phyloP scores from a whole-genome alignment of 140 eudicot species.

The Anethum foeniculum region DNA sequence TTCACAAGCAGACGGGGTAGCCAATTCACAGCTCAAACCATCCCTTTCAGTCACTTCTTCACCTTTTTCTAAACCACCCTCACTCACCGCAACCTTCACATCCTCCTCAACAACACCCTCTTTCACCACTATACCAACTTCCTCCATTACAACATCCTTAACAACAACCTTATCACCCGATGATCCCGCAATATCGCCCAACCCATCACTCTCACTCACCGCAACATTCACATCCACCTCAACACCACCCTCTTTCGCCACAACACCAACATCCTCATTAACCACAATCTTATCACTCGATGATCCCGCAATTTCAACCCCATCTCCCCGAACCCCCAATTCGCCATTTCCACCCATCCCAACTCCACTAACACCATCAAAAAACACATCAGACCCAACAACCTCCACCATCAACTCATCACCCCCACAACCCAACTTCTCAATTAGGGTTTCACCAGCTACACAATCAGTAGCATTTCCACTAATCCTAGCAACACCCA shows the following conservation, averaged over 20 bases:
- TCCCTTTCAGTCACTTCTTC: not conserved
- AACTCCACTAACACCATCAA: not conserved
- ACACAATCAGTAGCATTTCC: not conserved
- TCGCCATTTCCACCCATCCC: not conserved
- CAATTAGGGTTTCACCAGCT: not conserved
- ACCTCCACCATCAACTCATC: conserved; percentile 5
- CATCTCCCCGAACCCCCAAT: not conserved
- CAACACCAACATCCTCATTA: not conserved
- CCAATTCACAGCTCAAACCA: not conserved
- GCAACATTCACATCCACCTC: conserved; percentile 6
- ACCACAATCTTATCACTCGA: not conserved
- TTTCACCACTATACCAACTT: not conserved
- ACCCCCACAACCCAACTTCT: not conserved
- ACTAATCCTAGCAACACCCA: not conserved
- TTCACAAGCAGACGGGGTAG: not conserved
- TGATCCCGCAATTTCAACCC: not conserved
- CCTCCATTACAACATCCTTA: not conserved
- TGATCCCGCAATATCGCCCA: not conserved
- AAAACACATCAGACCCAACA: not conserved
- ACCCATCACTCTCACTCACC: not conserved
- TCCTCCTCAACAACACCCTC: not conserved
- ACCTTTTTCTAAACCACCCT: not conserved
- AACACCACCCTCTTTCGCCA: not conserved
- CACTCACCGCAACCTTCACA: not conserved
- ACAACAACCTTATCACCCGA: not conserved